These are phyloP conservation scores for Byssochlamys sp. DNA, from an alignment of 2,329 filamentous ascomycete species.

Conservation along the genomic window DNA sequence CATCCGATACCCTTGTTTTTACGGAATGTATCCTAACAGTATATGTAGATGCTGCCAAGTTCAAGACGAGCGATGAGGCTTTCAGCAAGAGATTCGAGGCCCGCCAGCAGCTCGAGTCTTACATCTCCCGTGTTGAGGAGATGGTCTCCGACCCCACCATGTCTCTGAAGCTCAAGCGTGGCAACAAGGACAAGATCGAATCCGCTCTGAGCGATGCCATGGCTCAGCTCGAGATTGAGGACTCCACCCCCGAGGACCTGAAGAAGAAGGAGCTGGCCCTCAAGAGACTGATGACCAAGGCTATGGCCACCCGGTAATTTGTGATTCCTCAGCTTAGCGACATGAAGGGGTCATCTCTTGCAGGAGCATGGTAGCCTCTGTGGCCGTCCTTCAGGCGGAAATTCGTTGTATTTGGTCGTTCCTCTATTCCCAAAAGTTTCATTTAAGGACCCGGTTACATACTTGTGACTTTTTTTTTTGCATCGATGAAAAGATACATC, in stretches of 20 bases:
- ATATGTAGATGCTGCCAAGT: slow-evolving; percentile 73
- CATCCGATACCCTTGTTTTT: neutral
- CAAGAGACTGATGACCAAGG: slow-evolving; percentile 97
- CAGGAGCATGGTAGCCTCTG: neutral
- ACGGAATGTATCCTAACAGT: neutral
- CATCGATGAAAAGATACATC: neutral
- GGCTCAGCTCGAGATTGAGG: slow-evolving; percentile 91
- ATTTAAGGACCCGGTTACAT: neutral
- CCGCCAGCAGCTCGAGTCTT: slow-evolving; percentile 97
- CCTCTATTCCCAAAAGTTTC: neutral
- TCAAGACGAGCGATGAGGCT: slow-evolving; percentile 94
- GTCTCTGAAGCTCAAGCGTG: slow-evolving; percentile 95
- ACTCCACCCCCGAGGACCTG: slow-evolving; percentile 80
- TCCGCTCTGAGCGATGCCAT: slow-evolving; percentile 92
- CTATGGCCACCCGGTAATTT: slow-evolving; percentile 78
- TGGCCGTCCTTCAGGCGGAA: neutral
- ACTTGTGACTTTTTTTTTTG: neutral
- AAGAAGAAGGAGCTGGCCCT: slow-evolving; percentile 99
- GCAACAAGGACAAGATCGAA: slow-evolving; percentile 99
- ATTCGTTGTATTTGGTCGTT: neutral
- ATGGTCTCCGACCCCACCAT: slow-evolving; percentile 93
- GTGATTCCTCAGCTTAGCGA: neutral
- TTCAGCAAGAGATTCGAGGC: slow-evolving; percentile 99
- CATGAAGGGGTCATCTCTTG: neutral
- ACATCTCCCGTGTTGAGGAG: slow-evolving; percentile 97